Conservation (phyloP, 257 asterid genomes). For the Solanum medicagineum region DNA sequence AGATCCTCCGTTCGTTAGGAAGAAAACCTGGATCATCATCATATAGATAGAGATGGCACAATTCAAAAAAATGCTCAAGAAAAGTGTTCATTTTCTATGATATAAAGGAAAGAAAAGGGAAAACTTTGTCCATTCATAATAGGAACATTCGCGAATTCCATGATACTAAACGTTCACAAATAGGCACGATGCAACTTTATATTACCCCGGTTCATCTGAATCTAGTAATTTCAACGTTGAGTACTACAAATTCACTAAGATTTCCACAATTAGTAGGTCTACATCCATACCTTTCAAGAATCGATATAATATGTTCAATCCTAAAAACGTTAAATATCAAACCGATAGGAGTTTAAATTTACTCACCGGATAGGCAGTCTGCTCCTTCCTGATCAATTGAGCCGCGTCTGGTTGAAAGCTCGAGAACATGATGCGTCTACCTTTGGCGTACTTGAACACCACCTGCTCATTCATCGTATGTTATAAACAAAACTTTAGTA, state of each 20-base stretch:
- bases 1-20: conserved; percentile 22
- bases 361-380: conserved; percentile 14
- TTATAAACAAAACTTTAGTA: not conserved
- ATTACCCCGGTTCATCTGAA: not conserved
- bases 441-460: conserved; percentile 4
- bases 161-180: not conserved
- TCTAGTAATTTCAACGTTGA: not conserved
- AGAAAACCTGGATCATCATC: conserved; percentile 7
- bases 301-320: not conserved
- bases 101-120: not conserved
- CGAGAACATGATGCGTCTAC: conserved; percentile 9
- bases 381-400: conserved; percentile 6
- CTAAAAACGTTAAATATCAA: not conserved
- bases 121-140: not conserved
- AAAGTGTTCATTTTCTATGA: not conserved
- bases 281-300: not conserved
- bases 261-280: not conserved
- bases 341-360: not conserved
- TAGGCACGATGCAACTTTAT: not conserved
- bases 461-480: not conserved
- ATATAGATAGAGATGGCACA: not conserved
- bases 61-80: not conserved
- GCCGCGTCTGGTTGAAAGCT: conserved; percentile 19
- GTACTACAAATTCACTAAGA: not conserved
- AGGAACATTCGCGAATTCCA: not conserved